Conservation (phyloP, 2,329 filamentous ascomycete species). For the Malbranchea cinnamomea region DNA sequence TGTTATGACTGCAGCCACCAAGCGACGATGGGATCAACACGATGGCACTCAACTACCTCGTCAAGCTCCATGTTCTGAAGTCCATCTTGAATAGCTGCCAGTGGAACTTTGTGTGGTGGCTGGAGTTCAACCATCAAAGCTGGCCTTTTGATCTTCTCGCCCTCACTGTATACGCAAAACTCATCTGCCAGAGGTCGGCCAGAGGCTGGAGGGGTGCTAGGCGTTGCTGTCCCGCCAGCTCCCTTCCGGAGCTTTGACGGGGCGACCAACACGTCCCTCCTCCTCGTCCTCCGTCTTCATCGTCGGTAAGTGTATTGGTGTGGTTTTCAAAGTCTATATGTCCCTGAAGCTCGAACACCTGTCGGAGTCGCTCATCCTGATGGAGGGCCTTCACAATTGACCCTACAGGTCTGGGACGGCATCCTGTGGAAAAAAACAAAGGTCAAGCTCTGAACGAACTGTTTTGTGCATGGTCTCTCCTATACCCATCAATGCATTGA, state of each 20-base stretch:
- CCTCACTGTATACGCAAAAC: conserved; percentile 21
- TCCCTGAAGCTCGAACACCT: conserved; percentile 8
- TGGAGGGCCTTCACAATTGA: conserved; percentile 5
- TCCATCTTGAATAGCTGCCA: conserved; percentile 27
- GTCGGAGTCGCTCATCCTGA: conserved; percentile 5
- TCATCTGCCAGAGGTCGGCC: conserved; percentile 17
- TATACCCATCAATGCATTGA: conserved; percentile 6
- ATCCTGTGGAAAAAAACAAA: conserved; percentile 7
- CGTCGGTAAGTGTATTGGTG: conserved; percentile 7
- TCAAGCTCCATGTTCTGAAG: conserved; percentile 29
- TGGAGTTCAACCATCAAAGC: conserved; percentile 31
- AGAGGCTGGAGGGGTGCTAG: conserved; percentile 4
- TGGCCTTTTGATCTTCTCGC: conserved; percentile 11
- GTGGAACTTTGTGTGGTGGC: conserved; percentile 32
- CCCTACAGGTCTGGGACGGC: conserved; percentile 6
- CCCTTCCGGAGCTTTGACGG: conserved; percentile 7
- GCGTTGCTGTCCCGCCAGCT: conserved; percentile 4
- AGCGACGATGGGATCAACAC: conserved; percentile 20
- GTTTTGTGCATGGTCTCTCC: conserved; percentile 5
- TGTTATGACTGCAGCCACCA: conserved; percentile 30
- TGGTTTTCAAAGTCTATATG: conserved; percentile 11
- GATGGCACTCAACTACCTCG: conserved; percentile 21
- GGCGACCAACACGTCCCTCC: neutral
- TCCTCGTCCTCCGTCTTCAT: conserved; percentile 2
- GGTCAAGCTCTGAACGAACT: conserved; percentile 10